phyloP scores from a whole-genome alignment of 208 protist genomes.

The Angomonas desouzai region DNA sequence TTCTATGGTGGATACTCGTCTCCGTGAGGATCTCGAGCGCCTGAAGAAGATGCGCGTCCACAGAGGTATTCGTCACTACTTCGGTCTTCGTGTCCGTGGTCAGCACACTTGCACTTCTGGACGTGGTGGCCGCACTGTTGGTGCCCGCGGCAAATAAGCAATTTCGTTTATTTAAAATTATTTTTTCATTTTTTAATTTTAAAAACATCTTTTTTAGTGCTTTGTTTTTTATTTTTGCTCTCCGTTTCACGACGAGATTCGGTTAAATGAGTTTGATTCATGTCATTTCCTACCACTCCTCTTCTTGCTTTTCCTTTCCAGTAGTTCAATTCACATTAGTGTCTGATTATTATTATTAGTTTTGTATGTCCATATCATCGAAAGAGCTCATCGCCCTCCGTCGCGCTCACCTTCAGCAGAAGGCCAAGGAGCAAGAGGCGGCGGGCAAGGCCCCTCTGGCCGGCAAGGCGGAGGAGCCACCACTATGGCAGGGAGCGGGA shows the following conservation, averaged over 20 bases:
- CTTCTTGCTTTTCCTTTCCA: neutral
- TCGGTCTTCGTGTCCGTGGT: slow-evolving; percentile 98
- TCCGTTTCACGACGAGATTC: too few species aligned
- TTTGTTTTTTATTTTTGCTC: slow-evolving; percentile 11
- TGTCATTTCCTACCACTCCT: neutral
- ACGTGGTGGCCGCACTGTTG: slow-evolving; percentile 93
- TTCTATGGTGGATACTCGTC: slow-evolving; percentile 96
- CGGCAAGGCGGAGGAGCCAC: too few species aligned
- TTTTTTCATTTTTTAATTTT: slow-evolving; percentile 8
- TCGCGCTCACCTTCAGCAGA: slow-evolving; percentile 59
- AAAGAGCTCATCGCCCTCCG: slow-evolving; percentile 83
- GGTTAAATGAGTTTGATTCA: too few species aligned
- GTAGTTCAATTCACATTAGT: too few species aligned
- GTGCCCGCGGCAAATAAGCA: slow-evolving; percentile 35
- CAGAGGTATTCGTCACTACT: slow-evolving; percentile 99
- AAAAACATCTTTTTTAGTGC: neutral
- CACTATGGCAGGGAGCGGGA: neutral
- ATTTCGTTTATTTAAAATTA: too few species aligned
- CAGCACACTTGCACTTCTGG: slow-evolving; percentile 99
- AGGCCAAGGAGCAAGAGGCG: slow-evolving; percentile 17
- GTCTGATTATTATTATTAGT: too few species aligned
- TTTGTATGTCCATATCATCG: slow-evolving; percentile 89
- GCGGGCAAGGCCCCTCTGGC: too few species aligned
- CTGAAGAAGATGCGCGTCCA: slow-evolving; percentile 99
- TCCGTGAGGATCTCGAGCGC: slow-evolving; percentile 99